phyloP scores from a whole-genome alignment of 306 rosid genomes.

The Malus asiatica region DNA sequence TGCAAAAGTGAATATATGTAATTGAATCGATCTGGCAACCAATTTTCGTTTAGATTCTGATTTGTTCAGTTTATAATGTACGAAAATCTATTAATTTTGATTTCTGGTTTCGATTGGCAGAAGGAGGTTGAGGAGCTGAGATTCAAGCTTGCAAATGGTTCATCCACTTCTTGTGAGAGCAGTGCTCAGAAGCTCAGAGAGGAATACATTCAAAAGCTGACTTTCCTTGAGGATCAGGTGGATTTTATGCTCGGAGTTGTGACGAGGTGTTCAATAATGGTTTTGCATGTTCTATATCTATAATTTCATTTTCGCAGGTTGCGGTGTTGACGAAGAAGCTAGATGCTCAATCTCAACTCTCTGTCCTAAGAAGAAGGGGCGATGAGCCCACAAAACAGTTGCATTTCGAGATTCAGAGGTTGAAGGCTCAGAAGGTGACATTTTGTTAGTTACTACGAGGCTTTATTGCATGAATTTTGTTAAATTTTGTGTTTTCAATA shows the following conservation, averaged over 20 bases:
- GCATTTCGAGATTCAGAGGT: slow-evolving; percentile 64
- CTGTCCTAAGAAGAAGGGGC: slow-evolving; percentile 52
- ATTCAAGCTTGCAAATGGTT: slow-evolving; percentile 30
- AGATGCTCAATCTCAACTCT: slow-evolving; percentile 67
- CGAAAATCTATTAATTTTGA: slow-evolving; percentile 10
- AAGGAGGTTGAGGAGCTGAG: slow-evolving; percentile 62
- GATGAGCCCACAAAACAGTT: slow-evolving; percentile 53
- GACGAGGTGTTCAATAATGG: not conserved
- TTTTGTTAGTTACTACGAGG: not conserved
- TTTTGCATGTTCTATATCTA: not conserved
- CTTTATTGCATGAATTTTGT: not conserved
- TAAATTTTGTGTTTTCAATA: not conserved
- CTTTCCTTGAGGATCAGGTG: slow-evolving; percentile 78
- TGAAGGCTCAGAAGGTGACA: slow-evolving; percentile 84
- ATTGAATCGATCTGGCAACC: not conserved
- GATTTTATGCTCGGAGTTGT: slow-evolving; percentile 1
- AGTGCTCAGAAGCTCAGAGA: slow-evolving; percentile 62
- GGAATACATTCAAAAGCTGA: slow-evolving; percentile 83
- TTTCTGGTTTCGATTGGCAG: slow-evolving; percentile 34
- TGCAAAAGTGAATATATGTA: not conserved
- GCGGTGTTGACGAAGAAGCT: slow-evolving; percentile 65
- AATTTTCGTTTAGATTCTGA: not conserved
- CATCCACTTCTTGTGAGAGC: slow-evolving; percentile 36
- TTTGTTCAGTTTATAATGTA: not conserved
- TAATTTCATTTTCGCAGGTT: slow-evolving; percentile 38